These are phyloP conservation scores for Pharus latifolius DNA, from an alignment of 176 grass and related monocot species.

Conservation along the genomic window DNA sequence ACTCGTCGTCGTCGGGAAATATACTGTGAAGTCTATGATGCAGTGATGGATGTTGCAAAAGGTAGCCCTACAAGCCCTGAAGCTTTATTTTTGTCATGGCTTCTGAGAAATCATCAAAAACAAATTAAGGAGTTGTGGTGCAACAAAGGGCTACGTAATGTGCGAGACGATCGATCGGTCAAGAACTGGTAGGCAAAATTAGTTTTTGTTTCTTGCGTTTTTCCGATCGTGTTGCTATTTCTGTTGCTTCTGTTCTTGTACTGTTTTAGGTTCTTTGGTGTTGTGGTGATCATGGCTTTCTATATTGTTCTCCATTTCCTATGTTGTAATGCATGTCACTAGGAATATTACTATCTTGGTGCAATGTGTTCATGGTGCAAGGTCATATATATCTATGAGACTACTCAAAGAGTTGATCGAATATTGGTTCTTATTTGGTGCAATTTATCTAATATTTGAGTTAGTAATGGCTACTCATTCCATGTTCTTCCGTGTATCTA, in stretches of 20 bases:
- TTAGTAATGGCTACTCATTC: background rate
- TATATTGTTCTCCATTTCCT: constrained; percentile 25
- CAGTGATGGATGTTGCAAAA: constrained; percentile 6
- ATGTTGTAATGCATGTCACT: constrained; percentile 20
- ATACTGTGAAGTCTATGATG: constrained; percentile 39
- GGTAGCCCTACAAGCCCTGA: constrained; percentile 46
- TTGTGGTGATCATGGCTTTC: background rate
- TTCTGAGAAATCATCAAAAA: constrained; percentile 33
- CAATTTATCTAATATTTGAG: background rate
- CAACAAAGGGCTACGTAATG: constrained; percentile 9
- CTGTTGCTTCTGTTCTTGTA: constrained; percentile 2
- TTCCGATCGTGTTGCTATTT: background rate
- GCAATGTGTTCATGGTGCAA: constrained; percentile 19
- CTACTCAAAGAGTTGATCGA: background rate
- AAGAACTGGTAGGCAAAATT: constrained; percentile 28
- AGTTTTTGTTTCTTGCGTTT: constrained; percentile 14
- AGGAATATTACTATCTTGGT: constrained; percentile 16
- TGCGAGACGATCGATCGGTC: background rate
- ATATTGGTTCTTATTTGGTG: background rate
- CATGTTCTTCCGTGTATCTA: background rate
- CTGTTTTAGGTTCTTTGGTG: background rate
- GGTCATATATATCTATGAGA: constrained; percentile 6
- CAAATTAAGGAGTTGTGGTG: constrained; percentile 27
- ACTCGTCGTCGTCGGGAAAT: constrained; percentile 62
- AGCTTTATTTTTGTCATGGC: constrained; percentile 77